These are phyloP conservation scores for Malassezia nana DNA, from an alignment of 1,284 basidiomycete genomes.

Conservation along the genomic window DNA sequence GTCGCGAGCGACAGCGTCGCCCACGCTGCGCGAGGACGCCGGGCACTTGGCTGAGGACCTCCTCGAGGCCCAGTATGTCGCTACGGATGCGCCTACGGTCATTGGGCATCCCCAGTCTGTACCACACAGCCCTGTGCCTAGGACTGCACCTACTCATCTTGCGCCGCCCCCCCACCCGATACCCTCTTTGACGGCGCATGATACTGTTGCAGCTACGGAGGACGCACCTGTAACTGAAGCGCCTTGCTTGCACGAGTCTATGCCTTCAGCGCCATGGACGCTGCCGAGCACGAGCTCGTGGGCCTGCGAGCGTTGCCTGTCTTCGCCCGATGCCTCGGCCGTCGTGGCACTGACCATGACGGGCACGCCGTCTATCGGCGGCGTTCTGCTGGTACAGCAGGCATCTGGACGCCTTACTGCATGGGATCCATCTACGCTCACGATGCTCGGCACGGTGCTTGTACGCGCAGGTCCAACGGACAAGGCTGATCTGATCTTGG, in stretches of 20 bases:
- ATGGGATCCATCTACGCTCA: conserved; percentile 1
- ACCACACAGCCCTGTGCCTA: neutral
- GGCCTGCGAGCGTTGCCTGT: neutral
- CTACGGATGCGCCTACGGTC: conserved; percentile 1
- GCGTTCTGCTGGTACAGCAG: conserved; percentile 7
- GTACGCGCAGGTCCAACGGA: neutral
- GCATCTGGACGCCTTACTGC: conserved; percentile 13
- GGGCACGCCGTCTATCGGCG: neutral
- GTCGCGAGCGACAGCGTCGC: neutral
- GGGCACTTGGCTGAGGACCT: conserved; percentile 1
- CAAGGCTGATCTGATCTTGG: conserved; percentile 1
- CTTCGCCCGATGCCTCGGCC: conserved; percentile 7
- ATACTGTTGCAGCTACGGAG: neutral
- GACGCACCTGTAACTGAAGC: too few relatives aligned
- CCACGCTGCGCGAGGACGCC: neutral
- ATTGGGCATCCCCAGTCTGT: conserved; percentile 2
- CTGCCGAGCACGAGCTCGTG: neutral
- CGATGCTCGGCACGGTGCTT: neutral
- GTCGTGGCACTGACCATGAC: neutral
- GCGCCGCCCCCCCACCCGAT: neutral
- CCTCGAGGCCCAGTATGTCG: conserved; percentile 11
- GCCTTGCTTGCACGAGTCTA: too few relatives aligned
- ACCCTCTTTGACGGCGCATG: neutral
- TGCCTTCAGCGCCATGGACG: neutral
- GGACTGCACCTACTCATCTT: neutral